Conservation (phyloP, 2,329 filamentous ascomycete species). For the Aureobasidium zeae region DNA sequence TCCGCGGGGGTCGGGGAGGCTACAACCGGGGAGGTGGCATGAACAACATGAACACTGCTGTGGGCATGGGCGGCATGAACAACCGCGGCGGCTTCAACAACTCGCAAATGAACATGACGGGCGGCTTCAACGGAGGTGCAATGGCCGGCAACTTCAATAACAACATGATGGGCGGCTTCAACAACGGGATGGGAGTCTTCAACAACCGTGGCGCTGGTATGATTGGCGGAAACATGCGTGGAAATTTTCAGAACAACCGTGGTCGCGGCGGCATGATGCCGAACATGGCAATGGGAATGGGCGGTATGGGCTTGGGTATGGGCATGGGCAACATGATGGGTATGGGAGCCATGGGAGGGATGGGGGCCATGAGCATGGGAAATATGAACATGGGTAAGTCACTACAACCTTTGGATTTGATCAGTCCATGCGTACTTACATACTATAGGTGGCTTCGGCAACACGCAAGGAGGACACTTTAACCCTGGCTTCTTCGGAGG, state of each 20-base stretch:
- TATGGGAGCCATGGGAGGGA: slow-evolving; percentile 32
- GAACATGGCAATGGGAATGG: slow-evolving; percentile 22
- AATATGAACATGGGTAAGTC: slow-evolving; percentile 34
- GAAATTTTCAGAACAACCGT: slow-evolving; percentile 15
- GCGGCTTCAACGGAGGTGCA: slow-evolving; percentile 22
- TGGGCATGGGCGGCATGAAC: slow-evolving; percentile 18
- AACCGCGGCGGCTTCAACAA: slow-evolving; percentile 19
- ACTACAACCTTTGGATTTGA: not conserved
- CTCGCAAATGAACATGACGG: slow-evolving; percentile 18
- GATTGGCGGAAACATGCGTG: slow-evolving; percentile 44
- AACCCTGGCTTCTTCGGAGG: slow-evolving; percentile 58
- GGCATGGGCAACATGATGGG: slow-evolving; percentile 30
- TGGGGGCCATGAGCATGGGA: slow-evolving; percentile 36
- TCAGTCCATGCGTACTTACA: not conserved
- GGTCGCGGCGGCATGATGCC: slow-evolving; percentile 17
- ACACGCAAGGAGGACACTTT: slow-evolving; percentile 59
- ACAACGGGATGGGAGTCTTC: slow-evolving; percentile 42
- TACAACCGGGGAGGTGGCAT: slow-evolving; percentile 24
- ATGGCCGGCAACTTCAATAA: slow-evolving; percentile 33
- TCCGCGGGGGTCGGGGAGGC: slow-evolving; percentile 25
- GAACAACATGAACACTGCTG: slow-evolving; percentile 18
- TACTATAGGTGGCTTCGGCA: slow-evolving; percentile 52
- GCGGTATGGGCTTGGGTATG: slow-evolving; percentile 26
- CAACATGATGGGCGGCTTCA: slow-evolving; percentile 33
- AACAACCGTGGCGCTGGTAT: slow-evolving; percentile 46